Evolutionary conservation across 192 early-diverging fungal species (phyloP), one percentile per base, ranked within the genome.

Genomic region (Backusella sp.): DNA sequence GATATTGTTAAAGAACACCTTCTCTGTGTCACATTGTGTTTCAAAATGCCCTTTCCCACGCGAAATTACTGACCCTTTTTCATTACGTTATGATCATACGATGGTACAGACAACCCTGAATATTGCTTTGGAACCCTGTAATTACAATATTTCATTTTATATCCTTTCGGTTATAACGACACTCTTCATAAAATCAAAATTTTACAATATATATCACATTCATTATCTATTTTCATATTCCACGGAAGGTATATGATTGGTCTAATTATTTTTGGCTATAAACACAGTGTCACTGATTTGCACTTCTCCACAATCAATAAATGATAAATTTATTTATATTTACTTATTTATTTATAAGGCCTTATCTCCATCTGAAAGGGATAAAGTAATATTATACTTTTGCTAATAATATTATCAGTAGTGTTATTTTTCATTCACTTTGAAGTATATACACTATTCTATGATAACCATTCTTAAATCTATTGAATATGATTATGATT

Each of bases 11-110:
- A 26, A 62, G 21, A 62, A 14, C 56, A 62, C 23, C 56, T 62
- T 62, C 56, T 62, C 56, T 62, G 56, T 62, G 23, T 62, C 56
- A 62, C 56, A 62, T 62, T 62, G 56, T 62, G 56, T 62, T 62
- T 62, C 56, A 62, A 62, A 62, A 28, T 62, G 21, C 56, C 21
- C 56, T 62, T 62, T 62, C 56, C 56, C 56, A 62, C 56, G 56
- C 56, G 56, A 62, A 11, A 26, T 62, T 28, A 23, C 7, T 62
- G 56, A 62, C 56, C 56, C 56, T 62, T 62, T 62, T 62, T 62
- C 56, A 62, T 62, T 62, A 62, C 56, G 56, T 62, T 62, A 62
- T 62, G 21, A 28, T 62, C 56, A 62, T 62, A 14, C 21, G 56
- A 62, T 62, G 23, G 56, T 62, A 62, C 56, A 62, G 23, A 62